phyloP scores from a whole-genome alignment of 441 rosid species.

The Hypseocharis bilobata region DNA sequence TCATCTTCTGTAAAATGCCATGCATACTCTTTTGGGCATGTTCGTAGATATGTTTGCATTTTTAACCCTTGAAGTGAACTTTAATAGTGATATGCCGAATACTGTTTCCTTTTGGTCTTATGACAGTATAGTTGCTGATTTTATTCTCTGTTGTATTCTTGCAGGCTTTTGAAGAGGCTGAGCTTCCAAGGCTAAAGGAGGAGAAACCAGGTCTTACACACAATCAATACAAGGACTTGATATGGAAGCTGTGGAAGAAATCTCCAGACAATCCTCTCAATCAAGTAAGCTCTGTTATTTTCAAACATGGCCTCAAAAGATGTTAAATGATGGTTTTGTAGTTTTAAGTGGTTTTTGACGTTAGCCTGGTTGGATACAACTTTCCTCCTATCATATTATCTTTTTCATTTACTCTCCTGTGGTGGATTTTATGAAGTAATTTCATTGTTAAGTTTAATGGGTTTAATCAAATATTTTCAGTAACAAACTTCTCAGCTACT shows the following conservation, averaged over 20 bases:
- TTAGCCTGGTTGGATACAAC: background rate
- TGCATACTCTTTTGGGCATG: no score
- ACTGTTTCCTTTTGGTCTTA: no score
- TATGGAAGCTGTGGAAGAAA: conserved; percentile 98
- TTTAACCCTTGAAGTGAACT: no score
- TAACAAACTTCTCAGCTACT: background rate
- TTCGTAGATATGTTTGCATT: no score
- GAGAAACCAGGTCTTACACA: conserved; percentile 97
- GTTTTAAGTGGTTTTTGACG: background rate
- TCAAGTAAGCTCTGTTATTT: conserved; percentile 37
- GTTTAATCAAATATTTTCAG: background rate
- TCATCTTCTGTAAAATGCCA: background rate
- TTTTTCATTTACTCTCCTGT: background rate
- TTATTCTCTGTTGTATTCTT: conserved; percentile 2
- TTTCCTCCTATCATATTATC: background rate
- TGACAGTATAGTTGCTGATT: no score
- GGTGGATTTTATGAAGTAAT: background rate
- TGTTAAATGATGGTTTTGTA: background rate
- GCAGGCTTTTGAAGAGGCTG: conserved; percentile 89
- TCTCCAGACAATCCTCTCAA: conserved; percentile 96
- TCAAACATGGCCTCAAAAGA: background rate
- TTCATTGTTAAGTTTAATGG: background rate
- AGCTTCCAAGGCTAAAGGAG: conserved; percentile 74
- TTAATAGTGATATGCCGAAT: no score
- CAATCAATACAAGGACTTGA: conserved; percentile 84